Conservation (phyloP, 306 rosid species). For the Rubus parviflorus region DNA sequence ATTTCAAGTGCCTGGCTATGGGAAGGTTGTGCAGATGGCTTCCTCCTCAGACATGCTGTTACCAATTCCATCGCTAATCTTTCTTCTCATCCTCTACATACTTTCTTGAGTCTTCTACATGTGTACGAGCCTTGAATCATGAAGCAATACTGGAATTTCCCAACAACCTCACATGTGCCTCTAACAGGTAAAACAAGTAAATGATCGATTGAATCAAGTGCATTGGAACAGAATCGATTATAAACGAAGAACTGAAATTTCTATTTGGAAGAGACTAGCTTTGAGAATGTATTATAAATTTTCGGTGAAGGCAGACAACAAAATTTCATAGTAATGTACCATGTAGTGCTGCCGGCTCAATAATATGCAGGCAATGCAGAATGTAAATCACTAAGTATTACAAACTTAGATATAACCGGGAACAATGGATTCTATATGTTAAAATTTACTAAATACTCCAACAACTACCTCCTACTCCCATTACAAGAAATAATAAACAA, state of each 20-base stretch:
- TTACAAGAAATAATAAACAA: conserved; percentile 12
- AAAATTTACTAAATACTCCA: conserved; percentile 14
- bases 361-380: neutral
- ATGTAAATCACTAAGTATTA: neutral
- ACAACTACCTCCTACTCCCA: conserved; percentile 19
- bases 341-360: too few species aligned
- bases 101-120: conserved; percentile 14
- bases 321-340: neutral
- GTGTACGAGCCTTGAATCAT: conserved; percentile 11
- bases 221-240: neutral
- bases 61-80: conserved; percentile 36
- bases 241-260: neutral
- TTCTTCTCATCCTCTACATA: conserved; percentile 23
- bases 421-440: neutral
- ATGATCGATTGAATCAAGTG: neutral
- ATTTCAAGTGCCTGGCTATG: conserved; percentile 27
- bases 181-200: neutral
- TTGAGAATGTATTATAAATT: neutral
- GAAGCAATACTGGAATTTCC: conserved; percentile 7
- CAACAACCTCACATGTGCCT: conserved; percentile 14
- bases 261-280: conserved; percentile 18
- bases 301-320: neutral
- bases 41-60: conserved; percentile 52
- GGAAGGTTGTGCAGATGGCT: conserved; percentile 35
- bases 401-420: neutral